Base-by-base conservation (phyloP, 176 grass and related monocot genomes). In the Oryza australiensis region DNA sequence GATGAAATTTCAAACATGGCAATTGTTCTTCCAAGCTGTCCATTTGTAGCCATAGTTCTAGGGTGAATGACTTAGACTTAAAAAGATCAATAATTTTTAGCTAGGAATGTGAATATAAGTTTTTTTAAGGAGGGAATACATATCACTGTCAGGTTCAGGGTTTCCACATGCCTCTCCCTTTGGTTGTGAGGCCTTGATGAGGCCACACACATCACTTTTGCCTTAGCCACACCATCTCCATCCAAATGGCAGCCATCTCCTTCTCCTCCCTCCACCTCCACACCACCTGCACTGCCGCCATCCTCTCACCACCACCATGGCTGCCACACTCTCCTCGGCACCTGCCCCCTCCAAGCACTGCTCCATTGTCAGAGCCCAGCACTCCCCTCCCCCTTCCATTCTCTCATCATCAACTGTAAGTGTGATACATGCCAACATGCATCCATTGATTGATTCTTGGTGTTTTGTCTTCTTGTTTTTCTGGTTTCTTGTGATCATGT, bases 321-420 rank as follows among this genome's bases (percentile, higher is more conserved):
- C 96, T 45, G 76, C 89, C 88, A 87, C 88, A 46, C 74, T 90
- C 72, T 90, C 85, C 67, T 89, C 92, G 11, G 89, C 72, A 29
- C 70, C 84, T 62, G 64, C 88, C 41, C 84, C 93, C 72, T 80
- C 85, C 93, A 91, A 85, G 62, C 83, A 62, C 82, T 83, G 83
- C 79, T 82, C 73, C 63, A 28, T 88, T 22, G 67, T 65, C 62
- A 78, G 63, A 77, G 79, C 82, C 12, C 85, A 81, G 30, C 79
- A 59, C 22, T 76, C 83, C 22, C 59, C 79, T 20, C 66, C 32
- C 18, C 88, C 83, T 46, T 66, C 75, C 37, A 37, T 76, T 51
- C 28, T 87, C 69, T 77, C 84, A 14, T 70, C 87, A 68, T 72
- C 73, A 78, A 65, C 69, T 20, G 89, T 92, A 84, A 85, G 80